A percentile compares a stretch with the other conserved stretches of the same genome.
Conservation (phyloP, 257 asterid genomes). For the Echites panduratus region DNA sequence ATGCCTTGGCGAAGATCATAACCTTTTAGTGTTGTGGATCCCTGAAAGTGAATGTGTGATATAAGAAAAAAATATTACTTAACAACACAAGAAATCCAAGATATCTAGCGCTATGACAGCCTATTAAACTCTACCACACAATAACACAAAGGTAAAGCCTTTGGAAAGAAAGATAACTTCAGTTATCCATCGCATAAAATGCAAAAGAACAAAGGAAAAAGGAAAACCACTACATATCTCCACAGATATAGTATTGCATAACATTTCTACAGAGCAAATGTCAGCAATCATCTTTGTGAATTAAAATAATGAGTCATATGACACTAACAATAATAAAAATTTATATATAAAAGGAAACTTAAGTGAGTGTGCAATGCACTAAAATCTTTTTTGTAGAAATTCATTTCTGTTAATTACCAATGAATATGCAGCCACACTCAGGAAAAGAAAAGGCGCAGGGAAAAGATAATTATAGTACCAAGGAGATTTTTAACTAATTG, state of each 20-base stretch:
- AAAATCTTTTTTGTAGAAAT: no score
- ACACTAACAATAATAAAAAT: not conserved
- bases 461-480: not conserved
- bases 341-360: not conserved
- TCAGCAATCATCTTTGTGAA: not conserved
- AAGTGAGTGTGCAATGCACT: not conserved
- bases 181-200: not conserved
- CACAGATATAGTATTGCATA: not conserved
- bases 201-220: no score
- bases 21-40: conserved; percentile 23
- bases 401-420: not conserved
- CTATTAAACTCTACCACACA: not conserved
- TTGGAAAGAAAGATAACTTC: not conserved
- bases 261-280: not conserved
- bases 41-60: conserved; percentile 30
- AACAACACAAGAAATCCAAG: not conserved
- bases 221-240: no score
- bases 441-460: not conserved
- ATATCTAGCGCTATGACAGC: not conserved
- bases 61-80: conserved; percentile 5
- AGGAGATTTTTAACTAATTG: not conserved
- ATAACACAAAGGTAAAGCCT: not conserved
- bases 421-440: not conserved
- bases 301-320: not conserved
- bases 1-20: conserved; percentile 25